Conservation (phyloP, 2,329 filamentous ascomycete genomes). For the Alternaria infectoria region DNA sequence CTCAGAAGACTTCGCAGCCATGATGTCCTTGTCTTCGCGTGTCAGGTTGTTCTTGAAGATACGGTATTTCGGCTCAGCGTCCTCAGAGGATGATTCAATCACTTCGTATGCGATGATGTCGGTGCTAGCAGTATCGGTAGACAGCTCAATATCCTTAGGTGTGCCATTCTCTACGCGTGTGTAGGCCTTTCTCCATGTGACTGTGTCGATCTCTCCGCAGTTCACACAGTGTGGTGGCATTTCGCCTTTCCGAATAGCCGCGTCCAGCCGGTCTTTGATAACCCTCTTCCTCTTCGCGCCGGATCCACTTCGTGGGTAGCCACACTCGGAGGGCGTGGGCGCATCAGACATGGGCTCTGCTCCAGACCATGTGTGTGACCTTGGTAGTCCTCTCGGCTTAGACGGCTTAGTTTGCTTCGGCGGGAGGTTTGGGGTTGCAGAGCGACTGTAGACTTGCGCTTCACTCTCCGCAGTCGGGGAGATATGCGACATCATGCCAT, state of each 20-base stretch:
- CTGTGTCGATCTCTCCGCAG: slow-evolving; percentile 93
- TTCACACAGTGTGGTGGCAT: slow-evolving; percentile 90
- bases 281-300: slow-evolving; percentile 71
- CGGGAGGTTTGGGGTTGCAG: slow-evolving; percentile 30
- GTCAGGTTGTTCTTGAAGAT: slow-evolving; percentile 78
- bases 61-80: slow-evolving; percentile 70
- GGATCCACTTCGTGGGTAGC: slow-evolving; percentile 52
- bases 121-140: slow-evolving; percentile 67
- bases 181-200: slow-evolving; percentile 94
- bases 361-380: slow-evolving; percentile 49
- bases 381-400: slow-evolving; percentile 39
- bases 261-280: slow-evolving; percentile 62
- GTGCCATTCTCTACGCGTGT: slow-evolving; percentile 75
- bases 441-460: slow-evolving; percentile 27
- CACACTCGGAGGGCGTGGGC: slow-evolving; percentile 28
- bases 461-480: slow-evolving; percentile 29
- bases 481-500: slow-evolving; percentile 20
- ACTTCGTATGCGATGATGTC: slow-evolving; percentile 61
- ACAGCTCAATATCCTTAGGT: slow-evolving; percentile 73
- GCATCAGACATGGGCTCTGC: slow-evolving; percentile 43
- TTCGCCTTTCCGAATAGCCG: slow-evolving; percentile 74
- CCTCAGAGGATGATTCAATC: slow-evolving; percentile 54
- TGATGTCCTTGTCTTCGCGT: slow-evolving; percentile 65
- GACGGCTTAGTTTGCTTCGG: slow-evolving; percentile 21
- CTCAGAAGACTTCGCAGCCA: slow-evolving; percentile 14